phyloP scores from a whole-genome alignment of 108 stramenopile genomes.

The Nitzschia sp. region DNA sequence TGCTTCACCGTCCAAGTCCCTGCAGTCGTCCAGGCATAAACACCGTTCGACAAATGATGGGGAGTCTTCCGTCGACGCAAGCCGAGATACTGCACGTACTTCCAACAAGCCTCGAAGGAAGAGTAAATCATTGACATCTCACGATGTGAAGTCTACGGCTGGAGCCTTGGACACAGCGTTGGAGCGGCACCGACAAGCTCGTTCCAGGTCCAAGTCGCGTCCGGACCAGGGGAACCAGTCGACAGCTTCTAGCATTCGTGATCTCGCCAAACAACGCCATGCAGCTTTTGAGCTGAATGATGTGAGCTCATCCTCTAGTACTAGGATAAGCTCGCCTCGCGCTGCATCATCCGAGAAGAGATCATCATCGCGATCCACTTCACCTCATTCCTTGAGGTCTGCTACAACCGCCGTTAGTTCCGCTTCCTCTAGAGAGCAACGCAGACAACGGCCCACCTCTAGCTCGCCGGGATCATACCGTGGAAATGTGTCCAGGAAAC shows the following conservation, averaged over 20 bases:
- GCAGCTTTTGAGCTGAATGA: too few species aligned
- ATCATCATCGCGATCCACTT: neutral
- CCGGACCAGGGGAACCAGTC: neutral
- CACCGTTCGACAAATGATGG: neutral
- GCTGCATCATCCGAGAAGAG: neutral
- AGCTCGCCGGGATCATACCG: neutral
- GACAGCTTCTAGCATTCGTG: neutral
- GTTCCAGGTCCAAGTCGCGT: neutral
- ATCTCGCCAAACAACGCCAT: too few species aligned
- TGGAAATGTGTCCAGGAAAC: neutral
- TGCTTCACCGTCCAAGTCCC: neutral
- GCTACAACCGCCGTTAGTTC: neutral
- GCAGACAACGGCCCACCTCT: neutral
- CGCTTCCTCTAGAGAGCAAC: neutral
- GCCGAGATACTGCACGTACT: too few species aligned
- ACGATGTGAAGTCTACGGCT: too few species aligned
- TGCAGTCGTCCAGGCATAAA: neutral
- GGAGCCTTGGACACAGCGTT: neutral
- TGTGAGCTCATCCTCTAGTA: too few species aligned
- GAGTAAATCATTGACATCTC: too few species aligned
- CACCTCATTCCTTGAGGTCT: neutral
- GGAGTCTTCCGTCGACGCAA: too few species aligned
- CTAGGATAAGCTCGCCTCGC: too few species aligned
- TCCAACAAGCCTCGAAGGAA: too few species aligned
- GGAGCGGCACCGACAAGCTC: neutral